Base-by-base conservation (phyloP, 2,329 filamentous ascomycete species). In the Phoma herbarum region DNA sequence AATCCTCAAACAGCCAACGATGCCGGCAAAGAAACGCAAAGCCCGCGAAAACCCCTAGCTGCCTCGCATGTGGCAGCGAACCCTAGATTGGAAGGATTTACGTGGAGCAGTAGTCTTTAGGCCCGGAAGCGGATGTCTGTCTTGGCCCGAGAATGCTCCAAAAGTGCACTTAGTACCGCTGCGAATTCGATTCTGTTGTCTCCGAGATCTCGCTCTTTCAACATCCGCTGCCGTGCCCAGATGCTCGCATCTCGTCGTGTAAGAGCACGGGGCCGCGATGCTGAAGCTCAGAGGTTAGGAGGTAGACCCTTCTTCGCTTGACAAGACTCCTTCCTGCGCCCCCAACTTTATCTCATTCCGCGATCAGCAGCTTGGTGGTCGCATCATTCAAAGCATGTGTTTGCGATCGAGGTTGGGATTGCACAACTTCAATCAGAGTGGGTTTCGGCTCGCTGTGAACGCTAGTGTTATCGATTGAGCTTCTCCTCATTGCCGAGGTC, bases 401-500 rank as follows among this genome's bases (percentile, higher is more conserved):
- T 39, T 7, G 18, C 35, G 18, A 20, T 11, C 8, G n/a, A 10
- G 3, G n/a, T 4, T 20, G 9, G 9, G 8, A n/a, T 39, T 39
- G 35, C n/a, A 8, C 18, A n/a, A 4, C n/a, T 18, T 11, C 9
- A 8, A 6, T 18, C 18, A 20, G n/a, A 20, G 35, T 3, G n/a
- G 31, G 35, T 8, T 39, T 20, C 22, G 8, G 23, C 5, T 33
- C 14, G 20, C 11, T 3, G 20, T 37, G 47, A 47, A 52, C 42
- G 33, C 53, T 57, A 58, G 55, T 42, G 52, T 59, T 61, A 63
- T 61, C 60, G 65, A 68, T 63, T 60, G 52, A 59, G 48, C 52
- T 59, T 51, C 49, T 59, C 45, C 58, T 51, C 52, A 62, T 62
- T 69, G 66, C 67, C 67, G 67, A 70, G 67, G 67, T 70, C 45